Evolutionary conservation across 176 grass and related monocot species (phyloP), one percentile per base, ranked within the genome.

Genomic region (Eremochloa ophiuroides): DNA sequence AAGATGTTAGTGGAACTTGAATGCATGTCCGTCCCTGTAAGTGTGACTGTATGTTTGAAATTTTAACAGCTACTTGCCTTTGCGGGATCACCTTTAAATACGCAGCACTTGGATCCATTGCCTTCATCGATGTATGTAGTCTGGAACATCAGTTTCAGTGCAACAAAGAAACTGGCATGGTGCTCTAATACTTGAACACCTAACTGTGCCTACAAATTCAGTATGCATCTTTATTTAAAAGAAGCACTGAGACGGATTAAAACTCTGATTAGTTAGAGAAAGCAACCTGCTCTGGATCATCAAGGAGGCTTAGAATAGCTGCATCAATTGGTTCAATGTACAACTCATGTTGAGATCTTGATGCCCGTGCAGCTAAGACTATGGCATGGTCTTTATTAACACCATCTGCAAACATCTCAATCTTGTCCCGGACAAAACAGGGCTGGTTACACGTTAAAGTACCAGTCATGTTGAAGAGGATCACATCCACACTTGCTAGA

Each of bases 391-490:
- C 73, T 82, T 67, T 62, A 77, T 31, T 64, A 70, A 83, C 11
- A 73, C 69, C 66, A 35, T 74, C 28, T 48, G 43, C 71, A 58
- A 90, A 83, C 71, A 90, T 40, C 40, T 83, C 73, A 73, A 90
- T 83, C 78, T 79, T 90, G 78, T 85, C 68, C 20, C 18, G 30
- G 0, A 29, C 25, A 65, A 90, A 90, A 69, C 8, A 77, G 55
- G 88, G 84, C 58, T 79, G 66, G 67, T 82, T 90, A 71, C 66
- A 66, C 3, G 51, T 86, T 34, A 71, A 72, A 46, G 78, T 86
- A n/a, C 83, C 71, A 62, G 33, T 78, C 88, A 90, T 34, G 64
- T 82, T 90, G 74, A 90, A 90, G 42, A 90, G 74, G 38, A 87
- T 78, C 2, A 82, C 68, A 82, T 90, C 77, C 78, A 78, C 33